Base-by-base conservation (phyloP, 306 rosid genomes). In the Castanea mollissima region DNA sequence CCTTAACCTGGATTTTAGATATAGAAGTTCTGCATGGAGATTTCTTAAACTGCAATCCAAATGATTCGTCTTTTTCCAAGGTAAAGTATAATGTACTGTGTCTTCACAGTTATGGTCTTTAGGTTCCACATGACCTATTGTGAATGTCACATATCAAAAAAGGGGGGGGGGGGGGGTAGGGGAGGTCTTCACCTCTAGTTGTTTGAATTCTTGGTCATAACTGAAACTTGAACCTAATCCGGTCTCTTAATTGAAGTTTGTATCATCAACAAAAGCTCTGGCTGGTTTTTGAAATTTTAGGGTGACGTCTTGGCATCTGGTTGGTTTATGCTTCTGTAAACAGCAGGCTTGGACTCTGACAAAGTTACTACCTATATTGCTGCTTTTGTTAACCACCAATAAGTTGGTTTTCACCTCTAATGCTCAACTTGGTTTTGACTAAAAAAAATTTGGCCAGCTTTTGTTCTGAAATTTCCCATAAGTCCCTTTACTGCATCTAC, bases 1-100 rank as follows among this genome's bases (percentile, higher is more conserved):
- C 59, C 94, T 90, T 91, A 86, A 93, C 88, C 65, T 59, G 55
- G 71, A 73, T 59, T 83, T 75, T 75, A 95, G 99, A 91, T 80
- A 93, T 93, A 38, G 77, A 86, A 78, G 97, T 91, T 84, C 78
- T 90, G 81, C 90, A 90, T 46, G 96, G 92, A 64, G 98, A 91
- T 83, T 96, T 96, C 91, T 84, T 93, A 74, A 86, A 74, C 46
- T 77, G 89, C 62, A 79, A 84, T 82, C 90, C 98, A 71, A 74
- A 82, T 49, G 97, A 81, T 77, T 88, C 93, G 77, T 58, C 91
- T 11, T 90, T 86, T 83, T 90, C 94, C 6, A 88, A 88, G 93
- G 99, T 93, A 79, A 77, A 72, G 62, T 74, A 32, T 59, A 75
- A 79, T 78, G 15, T 77, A n/a, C 75, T 83, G 25, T n/a, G 76